A percentile compares a stretch with the other conserved stretches of the same genome.
Conservation (phyloP, 345 rosid genomes). For the Bruguiera gymnorhiza region DNA sequence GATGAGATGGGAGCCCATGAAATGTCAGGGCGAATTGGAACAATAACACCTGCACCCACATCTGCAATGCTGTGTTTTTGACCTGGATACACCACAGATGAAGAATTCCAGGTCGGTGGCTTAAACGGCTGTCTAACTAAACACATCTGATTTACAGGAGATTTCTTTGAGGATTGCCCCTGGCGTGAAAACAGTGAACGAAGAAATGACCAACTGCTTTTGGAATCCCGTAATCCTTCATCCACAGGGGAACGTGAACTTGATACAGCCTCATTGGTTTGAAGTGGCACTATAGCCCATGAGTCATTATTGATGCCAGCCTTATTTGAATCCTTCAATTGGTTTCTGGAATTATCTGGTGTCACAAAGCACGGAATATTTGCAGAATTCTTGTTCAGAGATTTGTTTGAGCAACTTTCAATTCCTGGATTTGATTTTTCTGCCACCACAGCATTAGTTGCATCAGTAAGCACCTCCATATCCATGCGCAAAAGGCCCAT, state of each 20-base stretch:
- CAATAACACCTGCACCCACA: conserved; percentile 43
- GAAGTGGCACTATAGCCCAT: conserved; percentile 52
- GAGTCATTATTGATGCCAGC: conserved; percentile 33
- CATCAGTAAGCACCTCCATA: conserved; percentile 3
- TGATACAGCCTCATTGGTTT: conserved; percentile 28
- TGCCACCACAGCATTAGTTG: conserved; percentile 17
- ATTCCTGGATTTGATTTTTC: conserved; percentile 20
- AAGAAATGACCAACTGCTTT: conserved; percentile 62
- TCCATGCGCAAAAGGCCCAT: conserved; percentile 5
- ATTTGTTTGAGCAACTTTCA: conserved; percentile 5
- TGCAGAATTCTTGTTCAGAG: conserved; percentile 11
- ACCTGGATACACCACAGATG: conserved; percentile 61
- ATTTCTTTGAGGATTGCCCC: conserved; percentile 33
- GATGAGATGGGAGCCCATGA: conserved; percentile 43
- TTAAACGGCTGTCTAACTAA: conserved; percentile 50
- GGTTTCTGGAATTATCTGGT: conserved; percentile 13
- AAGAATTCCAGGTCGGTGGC: conserved; percentile 54
- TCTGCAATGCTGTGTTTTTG: conserved; percentile 44
- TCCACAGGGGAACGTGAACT: conserved; percentile 17
- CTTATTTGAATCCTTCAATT: conserved; percentile 9
- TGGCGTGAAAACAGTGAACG: conserved; percentile 38
- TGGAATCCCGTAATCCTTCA: conserved; percentile 22
- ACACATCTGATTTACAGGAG: conserved; percentile 44
- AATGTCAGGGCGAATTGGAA: conserved; percentile 38
- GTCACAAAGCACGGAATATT: background rate